Conservation (phyloP, 495 filamentous ascomycete genomes). For the Melanomma pulvis-pyrius region DNA sequence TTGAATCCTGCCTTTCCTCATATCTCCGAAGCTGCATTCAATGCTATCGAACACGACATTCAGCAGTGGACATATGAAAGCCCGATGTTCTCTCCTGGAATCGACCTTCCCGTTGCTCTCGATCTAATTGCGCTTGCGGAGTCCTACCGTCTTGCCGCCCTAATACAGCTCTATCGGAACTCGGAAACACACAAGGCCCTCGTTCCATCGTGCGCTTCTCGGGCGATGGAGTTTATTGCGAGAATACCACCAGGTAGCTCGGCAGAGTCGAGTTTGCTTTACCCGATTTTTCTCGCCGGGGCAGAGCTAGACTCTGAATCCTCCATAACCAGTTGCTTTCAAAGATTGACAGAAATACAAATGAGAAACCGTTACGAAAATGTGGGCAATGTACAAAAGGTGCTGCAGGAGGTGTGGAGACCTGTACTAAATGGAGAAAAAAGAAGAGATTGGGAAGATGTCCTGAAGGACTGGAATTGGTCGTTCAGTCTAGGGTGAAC, state of each 20-base stretch:
- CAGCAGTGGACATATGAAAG: slow-evolving; percentile 28
- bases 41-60: slow-evolving; percentile 21
- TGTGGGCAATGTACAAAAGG: slow-evolving; percentile 18
- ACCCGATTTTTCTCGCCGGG: slow-evolving; percentile 28
- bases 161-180: slow-evolving; percentile 31
- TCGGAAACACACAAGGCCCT: slow-evolving; percentile 26
- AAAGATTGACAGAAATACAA: slow-evolving; percentile 24
- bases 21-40: slow-evolving; percentile 21
- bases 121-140: slow-evolving; percentile 32
- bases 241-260: slow-evolving; percentile 32
- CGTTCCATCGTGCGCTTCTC: slow-evolving; percentile 18
- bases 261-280: slow-evolving; percentile 29
- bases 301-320: slow-evolving; percentile 17
- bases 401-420: slow-evolving; percentile 28
- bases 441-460: slow-evolving; percentile 32
- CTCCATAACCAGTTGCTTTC: slow-evolving; percentile 18
- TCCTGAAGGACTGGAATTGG: slow-evolving; percentile 28
- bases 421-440: slow-evolving; percentile 10
- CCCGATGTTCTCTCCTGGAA: slow-evolving; percentile 13
- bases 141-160: slow-evolving; percentile 16
- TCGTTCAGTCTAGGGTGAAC: slow-evolving; percentile 10
- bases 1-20: slow-evolving; percentile 27
- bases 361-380: slow-evolving; percentile 29
- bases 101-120: slow-evolving; percentile 24
- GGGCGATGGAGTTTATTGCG: slow-evolving; percentile 23